These are phyloP conservation scores for Pyricularia pennisetigena DNA, from an alignment of 2,329 filamentous ascomycete species.

Conservation along the genomic window DNA sequence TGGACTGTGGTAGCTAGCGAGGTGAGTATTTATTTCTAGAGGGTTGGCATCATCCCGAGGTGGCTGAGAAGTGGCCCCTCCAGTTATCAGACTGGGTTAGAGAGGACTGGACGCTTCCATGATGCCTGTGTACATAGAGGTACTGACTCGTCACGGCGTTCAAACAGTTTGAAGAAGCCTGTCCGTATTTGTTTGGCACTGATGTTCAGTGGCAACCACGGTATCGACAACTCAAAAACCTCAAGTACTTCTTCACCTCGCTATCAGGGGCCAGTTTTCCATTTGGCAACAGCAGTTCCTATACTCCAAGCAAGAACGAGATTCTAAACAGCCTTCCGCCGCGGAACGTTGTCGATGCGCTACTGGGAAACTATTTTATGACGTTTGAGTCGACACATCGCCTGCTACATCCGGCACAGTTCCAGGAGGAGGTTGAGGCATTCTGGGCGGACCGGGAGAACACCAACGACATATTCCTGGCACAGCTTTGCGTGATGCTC, in stretches of 20 bases:
- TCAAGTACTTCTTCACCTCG: conserved; percentile 13
- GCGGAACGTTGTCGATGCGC: conserved; percentile 10
- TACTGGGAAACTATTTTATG: conserved; percentile 15
- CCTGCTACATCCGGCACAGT: conserved; percentile 13
- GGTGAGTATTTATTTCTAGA: conserved; percentile 8
- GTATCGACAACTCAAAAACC: conserved; percentile 14
- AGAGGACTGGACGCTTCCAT: not conserved
- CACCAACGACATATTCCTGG: conserved; percentile 13
- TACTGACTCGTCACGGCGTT: not conserved
- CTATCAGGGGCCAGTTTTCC: conserved; percentile 15
- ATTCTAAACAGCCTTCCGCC: conserved; percentile 13
- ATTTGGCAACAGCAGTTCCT: conserved; percentile 12
- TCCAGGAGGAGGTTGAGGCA: conserved; percentile 12
- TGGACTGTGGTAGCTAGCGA: conserved; percentile 11
- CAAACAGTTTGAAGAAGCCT: conserved; percentile 14
- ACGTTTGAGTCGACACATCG: conserved; percentile 16
- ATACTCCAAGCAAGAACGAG: conserved; percentile 8
- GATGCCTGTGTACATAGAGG: not conserved
- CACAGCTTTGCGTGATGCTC: conserved; percentile 17
- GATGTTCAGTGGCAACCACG: conserved; percentile 13
- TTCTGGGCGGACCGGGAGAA: conserved; percentile 12
- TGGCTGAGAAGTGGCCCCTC: not conserved
- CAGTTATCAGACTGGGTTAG: not conserved
- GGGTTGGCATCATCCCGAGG: not conserved
- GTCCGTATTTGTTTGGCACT: conserved; percentile 14